A percentile compares a stretch with the other conserved stretches of the same genome.
phyloP scores from a whole-genome alignment of 768 basidiomycete genomes.

The Tricholoma sp. region DNA sequence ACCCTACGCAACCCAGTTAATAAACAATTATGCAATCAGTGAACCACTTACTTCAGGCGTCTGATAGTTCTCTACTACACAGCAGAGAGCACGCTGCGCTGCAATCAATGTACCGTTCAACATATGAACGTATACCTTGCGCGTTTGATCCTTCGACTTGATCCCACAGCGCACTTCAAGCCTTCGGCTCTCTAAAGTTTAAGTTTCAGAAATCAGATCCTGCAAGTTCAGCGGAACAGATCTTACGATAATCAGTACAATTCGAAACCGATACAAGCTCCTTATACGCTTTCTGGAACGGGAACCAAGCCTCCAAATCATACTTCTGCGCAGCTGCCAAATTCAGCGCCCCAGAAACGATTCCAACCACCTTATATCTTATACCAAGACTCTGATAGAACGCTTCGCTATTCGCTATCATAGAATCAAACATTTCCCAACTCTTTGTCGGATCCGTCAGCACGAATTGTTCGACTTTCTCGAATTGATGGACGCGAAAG shows the following conservation, averaged over 20 bases:
- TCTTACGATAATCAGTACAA: slow-evolving; percentile 97
- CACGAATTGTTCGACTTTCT: slow-evolving; percentile 97
- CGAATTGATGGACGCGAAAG: slow-evolving; percentile 99
- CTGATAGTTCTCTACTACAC: slow-evolving; percentile 98
- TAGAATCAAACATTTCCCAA: slow-evolving; percentile 89
- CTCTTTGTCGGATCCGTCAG: slow-evolving; percentile 93
- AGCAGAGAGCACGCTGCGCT: slow-evolving; percentile 94
- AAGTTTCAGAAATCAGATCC: slow-evolving; percentile 2
- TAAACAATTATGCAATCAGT: slow-evolving; percentile 1
- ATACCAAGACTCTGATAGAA: slow-evolving; percentile 96
- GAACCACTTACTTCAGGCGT: slow-evolving; percentile 72
- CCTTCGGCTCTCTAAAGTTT: slow-evolving; percentile 72
- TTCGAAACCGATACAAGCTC: slow-evolving; percentile 98
- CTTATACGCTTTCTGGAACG: slow-evolving; percentile 94
- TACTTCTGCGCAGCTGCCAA: slow-evolving; percentile 96
- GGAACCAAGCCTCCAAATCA: slow-evolving; percentile 99
- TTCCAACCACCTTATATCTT: slow-evolving; percentile 88
- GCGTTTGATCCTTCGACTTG: slow-evolving; percentile 84
- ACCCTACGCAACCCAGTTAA: slow-evolving; percentile 50
- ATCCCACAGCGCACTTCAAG: slow-evolving; percentile 92
- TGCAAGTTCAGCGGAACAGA: slow-evolving; percentile 10
- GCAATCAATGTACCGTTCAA: slow-evolving; percentile 97
- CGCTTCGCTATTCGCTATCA: slow-evolving; percentile 85
- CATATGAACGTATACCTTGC: slow-evolving; percentile 98
- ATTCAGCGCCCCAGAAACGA: slow-evolving; percentile 96